These are phyloP conservation scores for Aurantiochytrium sp. DNA, from an alignment of 108 stramenopile genomes.

Conservation along the genomic window DNA sequence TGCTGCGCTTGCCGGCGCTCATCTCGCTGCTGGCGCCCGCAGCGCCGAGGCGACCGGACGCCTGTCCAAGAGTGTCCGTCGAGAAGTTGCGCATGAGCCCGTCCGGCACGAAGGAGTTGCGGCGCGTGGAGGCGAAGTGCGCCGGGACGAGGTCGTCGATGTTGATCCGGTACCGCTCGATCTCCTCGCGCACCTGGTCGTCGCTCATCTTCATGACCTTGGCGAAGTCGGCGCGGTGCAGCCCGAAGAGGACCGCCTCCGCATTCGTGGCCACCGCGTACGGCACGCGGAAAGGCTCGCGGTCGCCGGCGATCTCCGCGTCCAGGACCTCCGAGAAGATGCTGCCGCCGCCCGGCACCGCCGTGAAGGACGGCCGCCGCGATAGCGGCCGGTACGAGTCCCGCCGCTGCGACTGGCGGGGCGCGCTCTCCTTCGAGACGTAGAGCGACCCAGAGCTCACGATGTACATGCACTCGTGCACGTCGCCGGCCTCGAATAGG, in stretches of 20 bases:
- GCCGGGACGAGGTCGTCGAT: not conserved
- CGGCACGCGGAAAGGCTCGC: not conserved
- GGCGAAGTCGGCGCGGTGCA: not conserved
- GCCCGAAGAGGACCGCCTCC: not conserved
- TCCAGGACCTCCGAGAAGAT: not conserved
- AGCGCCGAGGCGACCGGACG: too few species aligned
- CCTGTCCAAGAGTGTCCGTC: too few species aligned
- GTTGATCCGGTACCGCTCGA: not conserved
- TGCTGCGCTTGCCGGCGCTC: too few species aligned
- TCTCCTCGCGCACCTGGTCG: not conserved
- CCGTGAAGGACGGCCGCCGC: too few species aligned
- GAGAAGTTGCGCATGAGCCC: too few species aligned
- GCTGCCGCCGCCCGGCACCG: not conserved
- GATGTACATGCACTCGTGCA: constrained; percentile 18
- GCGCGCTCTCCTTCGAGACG: not conserved
- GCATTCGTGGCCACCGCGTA: not conserved
- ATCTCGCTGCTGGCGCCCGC: too few species aligned
- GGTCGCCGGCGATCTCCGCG: not conserved
- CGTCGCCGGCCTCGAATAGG: not conserved
- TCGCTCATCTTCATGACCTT: not conserved
- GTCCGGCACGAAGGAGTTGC: too few species aligned
- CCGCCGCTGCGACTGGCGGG: too few species aligned
- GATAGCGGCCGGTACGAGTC: too few species aligned
- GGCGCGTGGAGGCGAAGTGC: not conserved
- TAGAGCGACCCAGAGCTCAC: not conserved